These are phyloP conservation scores for Hymenoscyphus scutula DNA, from an alignment of 2,329 filamentous ascomycete genomes.

Conservation along the genomic window DNA sequence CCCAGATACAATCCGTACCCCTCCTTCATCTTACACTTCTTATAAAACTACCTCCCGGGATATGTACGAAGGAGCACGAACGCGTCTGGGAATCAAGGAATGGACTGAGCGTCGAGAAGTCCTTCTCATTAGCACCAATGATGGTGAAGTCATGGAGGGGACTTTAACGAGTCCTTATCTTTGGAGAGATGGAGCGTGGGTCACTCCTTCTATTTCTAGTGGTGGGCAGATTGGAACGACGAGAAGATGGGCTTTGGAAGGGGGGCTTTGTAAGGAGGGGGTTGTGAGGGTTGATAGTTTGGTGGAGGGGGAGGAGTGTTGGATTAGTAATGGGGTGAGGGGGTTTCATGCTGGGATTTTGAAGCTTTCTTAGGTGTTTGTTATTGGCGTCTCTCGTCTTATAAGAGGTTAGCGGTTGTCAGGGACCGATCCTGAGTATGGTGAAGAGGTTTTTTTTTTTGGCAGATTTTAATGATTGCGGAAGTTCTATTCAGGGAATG, in stretches of 20 bases:
- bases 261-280: constrained; percentile 66
- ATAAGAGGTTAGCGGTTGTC: too few species aligned
- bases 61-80: constrained; percentile 69
- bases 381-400: too few species aligned
- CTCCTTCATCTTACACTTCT: constrained; percentile 65
- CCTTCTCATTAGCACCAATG: constrained; percentile 62
- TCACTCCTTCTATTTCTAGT: constrained; percentile 72
- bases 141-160: constrained; percentile 76
- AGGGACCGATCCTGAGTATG: too few species aligned
- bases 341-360: constrained; percentile 63
- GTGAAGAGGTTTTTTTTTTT: too few species aligned
- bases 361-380: constrained; percentile 19
- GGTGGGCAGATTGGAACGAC: constrained; percentile 84
- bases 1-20: constrained; percentile 51
- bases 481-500: too few species aligned
- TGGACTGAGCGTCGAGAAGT: constrained; percentile 62
- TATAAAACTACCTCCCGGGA: constrained; percentile 80
- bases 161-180: constrained; percentile 82
- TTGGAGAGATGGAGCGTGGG: constrained; percentile 69
- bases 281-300: constrained; percentile 59
- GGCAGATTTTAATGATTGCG: too few species aligned
- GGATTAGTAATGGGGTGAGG: constrained; percentile 84
- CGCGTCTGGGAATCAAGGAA: constrained; percentile 53
- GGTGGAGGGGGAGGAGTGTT: constrained; percentile 71
- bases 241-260: constrained; percentile 76